Conservation (phyloP, 2,329 filamentous ascomycete genomes). For the Mycosphaerelloides madeirae region DNA sequence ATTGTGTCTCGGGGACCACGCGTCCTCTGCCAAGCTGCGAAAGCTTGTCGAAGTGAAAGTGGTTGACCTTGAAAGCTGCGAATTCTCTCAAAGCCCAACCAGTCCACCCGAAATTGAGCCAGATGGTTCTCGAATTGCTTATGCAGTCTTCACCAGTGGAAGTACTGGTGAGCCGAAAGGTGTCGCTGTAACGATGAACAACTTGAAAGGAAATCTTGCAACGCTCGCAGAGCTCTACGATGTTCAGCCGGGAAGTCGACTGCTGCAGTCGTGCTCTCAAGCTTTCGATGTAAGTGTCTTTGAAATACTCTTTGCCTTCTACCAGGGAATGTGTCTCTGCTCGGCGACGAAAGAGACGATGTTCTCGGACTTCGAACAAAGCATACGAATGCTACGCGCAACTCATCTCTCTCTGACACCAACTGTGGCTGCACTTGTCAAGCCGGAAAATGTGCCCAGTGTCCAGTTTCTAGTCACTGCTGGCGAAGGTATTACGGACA, state of each 20-base stretch:
- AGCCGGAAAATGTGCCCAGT: slow-evolving; percentile 61
- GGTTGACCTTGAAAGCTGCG: slow-evolving; percentile 30
- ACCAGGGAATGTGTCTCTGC: slow-evolving; percentile 71
- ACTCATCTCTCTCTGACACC: slow-evolving; percentile 84
- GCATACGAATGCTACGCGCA: slow-evolving; percentile 59
- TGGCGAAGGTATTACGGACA: slow-evolving; percentile 71
- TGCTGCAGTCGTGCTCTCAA: slow-evolving; percentile 79
- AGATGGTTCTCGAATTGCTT: slow-evolving; percentile 53
- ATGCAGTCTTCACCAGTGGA: slow-evolving; percentile 78
- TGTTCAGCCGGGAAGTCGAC: slow-evolving; percentile 46
- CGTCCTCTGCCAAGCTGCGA: slow-evolving; percentile 12
- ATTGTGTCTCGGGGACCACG: slow-evolving; percentile 41
- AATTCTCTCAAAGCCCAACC: slow-evolving; percentile 36
- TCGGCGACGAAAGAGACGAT: slow-evolving; percentile 68
- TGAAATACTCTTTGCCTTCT: slow-evolving; percentile 84
- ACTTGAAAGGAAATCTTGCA: slow-evolving; percentile 71
- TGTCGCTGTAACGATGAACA: slow-evolving; percentile 70
- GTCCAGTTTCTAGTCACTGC: slow-evolving; percentile 76
- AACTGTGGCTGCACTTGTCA: slow-evolving; percentile 72
- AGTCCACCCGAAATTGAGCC: slow-evolving; percentile 24
- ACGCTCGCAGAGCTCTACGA: slow-evolving; percentile 65
- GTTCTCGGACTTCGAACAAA: slow-evolving; percentile 65
- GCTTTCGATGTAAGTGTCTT: slow-evolving; percentile 85
- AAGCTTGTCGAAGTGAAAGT: slow-evolving; percentile 7
- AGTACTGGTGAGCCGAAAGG: slow-evolving; percentile 78